Evolutionary conservation across 225 moss, liverwort and hornwort genomes (phyloP), one percentile per base, ranked within the genome.

Genomic region (Bryum argenteum): DNA sequence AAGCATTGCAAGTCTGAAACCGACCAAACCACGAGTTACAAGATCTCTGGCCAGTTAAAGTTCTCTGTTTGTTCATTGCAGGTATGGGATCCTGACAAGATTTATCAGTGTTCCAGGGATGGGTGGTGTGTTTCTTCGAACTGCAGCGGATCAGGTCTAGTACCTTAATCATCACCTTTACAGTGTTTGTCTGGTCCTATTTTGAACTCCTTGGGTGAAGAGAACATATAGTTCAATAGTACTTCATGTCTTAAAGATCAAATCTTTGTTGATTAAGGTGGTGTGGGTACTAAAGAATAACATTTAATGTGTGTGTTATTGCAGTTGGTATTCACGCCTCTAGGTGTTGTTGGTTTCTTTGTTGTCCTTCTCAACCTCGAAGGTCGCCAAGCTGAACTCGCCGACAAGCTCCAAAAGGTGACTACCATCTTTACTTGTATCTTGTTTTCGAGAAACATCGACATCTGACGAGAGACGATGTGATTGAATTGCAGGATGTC

Each of bases 131-230:
- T 73, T 92, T 22, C 70, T 94, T 11, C 92, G 94, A 52, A 92
- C 92, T 53, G 97, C 86, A 40, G 82, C 91, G 3, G 97, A 98
- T 83, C 97, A 98, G 90, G 96, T 96, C 71, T 70, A 81, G 45
- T 58, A 58, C 14, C 63, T 21, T 53, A 67, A 24, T 43, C 10
- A 58, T 16, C 18, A 56, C n/a, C 37, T 10, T 71, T 48, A 20
- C 40, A 55, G 45, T 45, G 42, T 21, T 75, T 67, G 23, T 67
- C 52, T 61, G 26, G 48, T 24, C 24, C 54, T 48, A 44, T 9
- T 19, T 63, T 54, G 19, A 48, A 39, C 66, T 42, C 51, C 42
- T 58, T 63, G 20, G 50, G 37, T 73, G 62, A 63, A 48, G 56
- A 19, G 58, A 58, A 18, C 40, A 54, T 18, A 42, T 52, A 60